A percentile compares a stretch with the other conserved stretches of the same genome.
Conservation (phyloP, 2,329 filamentous ascomycete species). For the Trichoderma atroviride region DNA sequence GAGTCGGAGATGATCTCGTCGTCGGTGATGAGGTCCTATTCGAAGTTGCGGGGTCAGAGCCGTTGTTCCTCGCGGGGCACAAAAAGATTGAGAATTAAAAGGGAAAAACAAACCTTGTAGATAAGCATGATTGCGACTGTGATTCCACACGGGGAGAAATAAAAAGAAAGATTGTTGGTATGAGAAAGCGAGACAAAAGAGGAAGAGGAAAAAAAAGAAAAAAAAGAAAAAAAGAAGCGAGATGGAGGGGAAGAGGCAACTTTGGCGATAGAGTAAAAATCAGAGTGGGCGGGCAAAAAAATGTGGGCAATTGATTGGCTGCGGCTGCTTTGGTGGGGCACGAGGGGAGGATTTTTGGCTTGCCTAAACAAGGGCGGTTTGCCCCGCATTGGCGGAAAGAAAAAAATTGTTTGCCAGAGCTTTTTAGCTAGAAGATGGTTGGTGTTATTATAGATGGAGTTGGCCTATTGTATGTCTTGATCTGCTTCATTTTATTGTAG, state of each 20-base stretch:
- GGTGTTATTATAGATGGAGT: too few species aligned
- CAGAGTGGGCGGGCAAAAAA: constrained; percentile 8
- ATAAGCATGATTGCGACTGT: constrained; percentile 69
- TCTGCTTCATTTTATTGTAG: neutral
- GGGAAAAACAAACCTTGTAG: constrained; percentile 59
- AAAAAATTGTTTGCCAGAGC: neutral
- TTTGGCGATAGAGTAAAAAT: constrained; percentile 24
- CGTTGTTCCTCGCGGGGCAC: constrained; percentile 11
- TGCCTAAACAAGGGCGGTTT: neutral
- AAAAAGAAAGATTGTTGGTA: constrained; percentile 18
- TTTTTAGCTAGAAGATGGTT: neutral
- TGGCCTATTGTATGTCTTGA: too few species aligned
- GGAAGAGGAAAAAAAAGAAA: neutral
- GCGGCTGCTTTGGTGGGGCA: constrained; percentile 2
- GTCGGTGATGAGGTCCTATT: constrained; percentile 81
- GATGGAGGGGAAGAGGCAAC: neutral
- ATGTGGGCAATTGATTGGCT: neutral
- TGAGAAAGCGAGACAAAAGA: neutral
- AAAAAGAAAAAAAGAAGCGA: neutral
- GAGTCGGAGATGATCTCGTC: constrained; percentile 98
- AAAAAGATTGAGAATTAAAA: neutral
- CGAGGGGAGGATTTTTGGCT: constrained; percentile 14
- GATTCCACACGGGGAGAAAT: constrained; percentile 26
- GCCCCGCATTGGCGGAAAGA: constrained; percentile 20
- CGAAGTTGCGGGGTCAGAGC: constrained; percentile 36